Percentiles rank a stretch among this genome's conserved stretches.
These are phyloP conservation scores for Haplographium delicatum DNA, from an alignment of 495 filamentous ascomycete genomes.

Conservation along the genomic window DNA sequence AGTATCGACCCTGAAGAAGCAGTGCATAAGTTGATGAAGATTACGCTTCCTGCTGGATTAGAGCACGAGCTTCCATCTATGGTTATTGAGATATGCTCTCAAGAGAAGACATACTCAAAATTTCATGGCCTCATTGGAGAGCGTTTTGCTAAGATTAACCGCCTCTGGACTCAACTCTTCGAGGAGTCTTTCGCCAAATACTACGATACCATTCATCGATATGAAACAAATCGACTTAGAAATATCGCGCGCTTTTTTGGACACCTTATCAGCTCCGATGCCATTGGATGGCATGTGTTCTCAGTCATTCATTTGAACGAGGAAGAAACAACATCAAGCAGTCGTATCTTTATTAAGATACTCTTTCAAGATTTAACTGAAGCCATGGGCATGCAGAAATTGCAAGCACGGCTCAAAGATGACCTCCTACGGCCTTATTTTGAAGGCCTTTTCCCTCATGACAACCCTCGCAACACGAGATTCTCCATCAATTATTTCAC, in stretches of 20 bases:
- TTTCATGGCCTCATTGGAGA: constrained; percentile 95
- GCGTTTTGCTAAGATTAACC: constrained; percentile 89
- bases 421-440: constrained; percentile 72
- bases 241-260: constrained; percentile 96
- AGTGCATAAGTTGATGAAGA: constrained; percentile 90
- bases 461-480: constrained; percentile 82
- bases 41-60: constrained; percentile 80
- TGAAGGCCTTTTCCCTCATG: constrained; percentile 82
- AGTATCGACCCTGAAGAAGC: constrained; percentile 92
- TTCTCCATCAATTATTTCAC: constrained; percentile 99
- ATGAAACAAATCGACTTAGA: constrained; percentile 87
- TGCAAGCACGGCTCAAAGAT: constrained; percentile 71
- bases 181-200: constrained; percentile 85
- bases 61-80: constrained; percentile 90
- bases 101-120: constrained; percentile 93
- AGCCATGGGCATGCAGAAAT: constrained; percentile 73
- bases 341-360: constrained; percentile 97
- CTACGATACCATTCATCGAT: constrained; percentile 95
- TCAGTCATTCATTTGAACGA: constrained; percentile 85
- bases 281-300: constrained; percentile 87
- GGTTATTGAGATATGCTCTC: constrained; percentile 93
- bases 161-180: constrained; percentile 89
- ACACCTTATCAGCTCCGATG: constrained; percentile 80
- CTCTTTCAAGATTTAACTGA: constrained; percentile 90
- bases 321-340: constrained; percentile 91